Base-by-base conservation (phyloP, 306 rosid species). In the Senna siamea region DNA sequence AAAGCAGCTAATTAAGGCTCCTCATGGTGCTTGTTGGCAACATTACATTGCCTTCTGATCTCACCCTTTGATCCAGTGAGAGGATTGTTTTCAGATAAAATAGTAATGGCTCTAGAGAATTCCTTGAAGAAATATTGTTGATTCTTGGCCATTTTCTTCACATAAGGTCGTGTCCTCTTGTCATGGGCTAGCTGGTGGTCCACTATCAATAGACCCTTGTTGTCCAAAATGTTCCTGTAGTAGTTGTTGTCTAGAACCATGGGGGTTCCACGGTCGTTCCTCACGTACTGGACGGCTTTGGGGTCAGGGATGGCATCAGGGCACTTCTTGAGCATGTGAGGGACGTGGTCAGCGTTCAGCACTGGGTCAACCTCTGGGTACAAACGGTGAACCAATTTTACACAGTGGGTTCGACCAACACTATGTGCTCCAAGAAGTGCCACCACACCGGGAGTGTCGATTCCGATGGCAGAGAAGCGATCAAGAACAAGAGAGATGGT, bases 231-330 rank as follows among this genome's bases (percentile, higher is more conserved):
- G 86, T 93, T 93, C 43, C 97, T 87, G 84, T 94, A 94, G 73
- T 94, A 94, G 84, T 94, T 94, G 90, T 92, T 94, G 85, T 94
- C 99, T 0, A 94, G 83, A 44, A 84, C 44, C 99, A 94, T 94
- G 9, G 97, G 99, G 0, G 97, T 94, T 2, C 99, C 99, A 9
- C 99, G 91, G 83, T 94, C 98, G 30, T 94, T 94, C 69, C 98
- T 84, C 78, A 94, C 98, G 37, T 94, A 94, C 37, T 94, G 97
- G 5, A 94, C 98, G 0, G 98, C 98, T 79, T 94, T 94, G 0
- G 98, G 98, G 64, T 92, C 97, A 1, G 98, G 98, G 72, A 94
- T 88, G 19, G 86, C 19, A 7, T 92, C 98, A 0, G 97, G 98
- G 78, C 98, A 94, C 84, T 94, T 94, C 89, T 94, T 83, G 19